Base-by-base conservation (phyloP, 495 filamentous ascomycete species). In the Penicillium bialowiezense region DNA sequence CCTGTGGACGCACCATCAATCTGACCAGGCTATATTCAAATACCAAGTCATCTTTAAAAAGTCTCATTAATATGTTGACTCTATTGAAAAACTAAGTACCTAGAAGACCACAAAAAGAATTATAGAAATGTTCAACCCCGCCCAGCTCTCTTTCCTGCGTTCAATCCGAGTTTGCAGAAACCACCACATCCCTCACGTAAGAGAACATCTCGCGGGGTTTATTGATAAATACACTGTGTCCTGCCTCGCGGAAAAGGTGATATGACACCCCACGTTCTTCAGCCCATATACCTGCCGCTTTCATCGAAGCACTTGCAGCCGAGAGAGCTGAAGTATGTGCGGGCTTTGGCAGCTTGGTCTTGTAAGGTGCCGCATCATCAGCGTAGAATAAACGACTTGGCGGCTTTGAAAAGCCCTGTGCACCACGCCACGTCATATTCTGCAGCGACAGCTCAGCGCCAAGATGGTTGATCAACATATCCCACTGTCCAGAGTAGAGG, bases 381-480 rank as follows among this genome's bases (percentile, higher is more conserved):
- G 29, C 41, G 41, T 52, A 68, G 17, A 71, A 69, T 14, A 29
- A 10, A 0, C 23, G 44, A 14, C 12, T 43, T 2, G 63, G 61
- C 13, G 51, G 52, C 10, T 41, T 14, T 5, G 55, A 46, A 29
- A 68, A 71, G 2, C 65, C 68, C 54, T 68, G 65, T 3, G 44
- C 56, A 9, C 65, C 64, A 5, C 38, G 29, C 67, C 52, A 70
- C 7, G 53, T 72, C 71, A 76, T 73, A 40, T 74, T 74, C 52
- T 73, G 65, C n/a, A 74, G 55, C 8, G 51, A 54, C 14, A 73
- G 47, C 34, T 73, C 63, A 5, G 53, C 57, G 7, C 71, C 73
- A 21, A 68, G 40, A 52, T 73, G 67, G 32, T 72, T 74, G 48
- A 71, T 50, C 26, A 73, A 35, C 59, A 73, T 60, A 51, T 74